These are phyloP conservation scores for Strigomonas culicis DNA, from an alignment of 208 protist species.

Conservation along the genomic window DNA sequence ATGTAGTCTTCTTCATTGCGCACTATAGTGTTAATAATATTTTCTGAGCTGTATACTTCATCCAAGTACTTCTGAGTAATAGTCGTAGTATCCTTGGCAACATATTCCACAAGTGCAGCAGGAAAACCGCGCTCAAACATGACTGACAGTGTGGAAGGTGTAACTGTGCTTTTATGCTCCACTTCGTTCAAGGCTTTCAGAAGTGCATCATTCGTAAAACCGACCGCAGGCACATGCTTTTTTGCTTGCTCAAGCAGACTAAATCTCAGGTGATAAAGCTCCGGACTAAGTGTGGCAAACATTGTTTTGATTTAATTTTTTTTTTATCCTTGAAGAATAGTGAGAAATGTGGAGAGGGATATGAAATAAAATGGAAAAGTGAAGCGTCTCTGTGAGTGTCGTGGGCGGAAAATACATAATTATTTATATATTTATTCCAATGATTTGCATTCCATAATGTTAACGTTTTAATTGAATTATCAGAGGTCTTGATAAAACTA, in stretches of 20 bases:
- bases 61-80: conserved; percentile 37
- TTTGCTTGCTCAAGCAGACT: neutral
- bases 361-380: neutral
- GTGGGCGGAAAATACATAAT: no score
- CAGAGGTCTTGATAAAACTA: neutral
- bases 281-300: neutral
- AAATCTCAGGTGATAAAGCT: neutral
- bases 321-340: neutral
- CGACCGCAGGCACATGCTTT: conserved; percentile 26
- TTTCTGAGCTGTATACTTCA: conserved; percentile 42
- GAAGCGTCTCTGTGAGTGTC: neutral
- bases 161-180: conserved; percentile 16
- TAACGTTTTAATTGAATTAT: no score
- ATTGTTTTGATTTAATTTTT: conserved; percentile 6
- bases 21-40: conserved; percentile 37
- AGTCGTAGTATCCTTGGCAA: conserved; percentile 44
- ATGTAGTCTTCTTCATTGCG: conserved; percentile 56
- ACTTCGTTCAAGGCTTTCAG: conserved; percentile 18
- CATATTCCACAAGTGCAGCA: conserved; percentile 57
- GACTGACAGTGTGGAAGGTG: conserved; percentile 13
- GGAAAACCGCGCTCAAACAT: conserved; percentile 66
- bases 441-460: no score
- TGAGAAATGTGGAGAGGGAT: neutral
- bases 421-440: no score
- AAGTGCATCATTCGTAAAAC: conserved; percentile 39